These are phyloP conservation scores for Raphanus sativus DNA, from an alignment of 345 rosid genomes.

Conservation along the genomic window DNA sequence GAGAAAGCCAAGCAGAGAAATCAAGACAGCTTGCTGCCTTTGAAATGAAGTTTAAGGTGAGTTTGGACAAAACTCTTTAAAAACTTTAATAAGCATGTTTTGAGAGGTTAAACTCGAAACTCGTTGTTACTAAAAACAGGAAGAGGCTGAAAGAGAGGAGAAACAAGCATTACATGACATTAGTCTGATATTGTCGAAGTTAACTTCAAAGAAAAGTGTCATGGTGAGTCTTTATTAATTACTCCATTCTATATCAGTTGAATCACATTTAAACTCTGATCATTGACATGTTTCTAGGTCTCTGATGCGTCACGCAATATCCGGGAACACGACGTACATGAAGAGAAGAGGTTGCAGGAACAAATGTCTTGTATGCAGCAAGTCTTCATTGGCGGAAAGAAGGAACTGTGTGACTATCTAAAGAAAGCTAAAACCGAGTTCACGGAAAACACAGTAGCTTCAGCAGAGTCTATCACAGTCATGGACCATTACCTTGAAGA, in stretches of 20 bases:
- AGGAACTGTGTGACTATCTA: constrained; percentile 50
- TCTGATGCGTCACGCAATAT: constrained; percentile 59
- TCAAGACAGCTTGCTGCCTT: constrained; percentile 52
- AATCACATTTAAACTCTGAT: not conserved
- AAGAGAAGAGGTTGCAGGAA: constrained; percentile 54
- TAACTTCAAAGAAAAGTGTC: constrained; percentile 65
- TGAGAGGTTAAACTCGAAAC: not conserved
- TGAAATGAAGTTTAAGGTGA: constrained; percentile 64
- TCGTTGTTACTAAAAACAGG: constrained; percentile 47
- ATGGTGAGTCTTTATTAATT: constrained; percentile 48
- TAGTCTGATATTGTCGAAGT: constrained; percentile 53
- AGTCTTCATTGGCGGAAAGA: constrained; percentile 50
- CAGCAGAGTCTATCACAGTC: constrained; percentile 53
- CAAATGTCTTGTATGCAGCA: constrained; percentile 64
- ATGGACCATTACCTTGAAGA: constrained; percentile 60
- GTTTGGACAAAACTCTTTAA: constrained; percentile 13
- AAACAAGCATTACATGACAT: constrained; percentile 67
- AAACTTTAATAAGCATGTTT: constrained; percentile 10
- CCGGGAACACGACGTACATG: constrained; percentile 43
- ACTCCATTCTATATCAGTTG: not conserved
- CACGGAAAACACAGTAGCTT: constrained; percentile 59
- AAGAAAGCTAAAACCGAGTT: constrained; percentile 48
- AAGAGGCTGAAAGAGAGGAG: constrained; percentile 75
- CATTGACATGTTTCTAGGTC: constrained; percentile 47
- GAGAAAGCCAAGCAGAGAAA: constrained; percentile 55